A percentile compares a stretch with the other conserved stretches of the same genome.
phyloP scores from a whole-genome alignment of 2,329 filamentous ascomycete genomes.

The Cytospora chrysosperma region DNA sequence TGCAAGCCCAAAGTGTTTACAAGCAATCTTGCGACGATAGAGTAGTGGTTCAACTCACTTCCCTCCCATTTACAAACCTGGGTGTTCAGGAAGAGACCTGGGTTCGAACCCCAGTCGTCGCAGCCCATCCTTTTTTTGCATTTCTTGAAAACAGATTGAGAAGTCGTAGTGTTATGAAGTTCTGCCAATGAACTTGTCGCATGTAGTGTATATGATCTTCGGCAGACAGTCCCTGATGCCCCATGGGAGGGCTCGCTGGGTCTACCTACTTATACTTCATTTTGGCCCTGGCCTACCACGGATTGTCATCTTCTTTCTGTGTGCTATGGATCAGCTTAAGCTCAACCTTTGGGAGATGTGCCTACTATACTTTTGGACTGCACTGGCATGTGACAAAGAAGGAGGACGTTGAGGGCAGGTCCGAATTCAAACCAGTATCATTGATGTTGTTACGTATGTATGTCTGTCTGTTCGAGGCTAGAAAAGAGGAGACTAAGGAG shows the following conservation, averaged over 20 bases:
- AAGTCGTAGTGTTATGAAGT: background rate
- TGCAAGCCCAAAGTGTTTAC: background rate
- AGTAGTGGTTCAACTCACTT: constrained; percentile 25
- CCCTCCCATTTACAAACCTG: constrained; percentile 19
- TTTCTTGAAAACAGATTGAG: background rate
- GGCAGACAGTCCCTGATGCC: background rate
- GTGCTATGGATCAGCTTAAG: background rate
- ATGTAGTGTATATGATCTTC: background rate
- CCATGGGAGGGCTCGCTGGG: background rate
- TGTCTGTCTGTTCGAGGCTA: constrained; percentile 6
- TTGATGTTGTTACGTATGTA: constrained; percentile 1
- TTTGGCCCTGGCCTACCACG: background rate
- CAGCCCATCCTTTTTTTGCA: constrained; percentile 22
- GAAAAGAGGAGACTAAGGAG: background rate
- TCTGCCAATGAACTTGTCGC: background rate
- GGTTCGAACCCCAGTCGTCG: constrained; percentile 30
- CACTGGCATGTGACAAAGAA: background rate
- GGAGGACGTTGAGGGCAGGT: background rate
- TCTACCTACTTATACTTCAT: background rate
- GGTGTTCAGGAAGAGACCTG: constrained; percentile 21
- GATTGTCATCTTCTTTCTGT: background rate
- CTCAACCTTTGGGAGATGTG: background rate
- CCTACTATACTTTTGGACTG: background rate
- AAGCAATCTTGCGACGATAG: constrained; percentile 7
- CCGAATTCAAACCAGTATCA: constrained; percentile 5